Evolutionary conservation across 2,329 filamentous ascomycete species (phyloP).

Genomic region (Fusarium nygamai): DNA sequence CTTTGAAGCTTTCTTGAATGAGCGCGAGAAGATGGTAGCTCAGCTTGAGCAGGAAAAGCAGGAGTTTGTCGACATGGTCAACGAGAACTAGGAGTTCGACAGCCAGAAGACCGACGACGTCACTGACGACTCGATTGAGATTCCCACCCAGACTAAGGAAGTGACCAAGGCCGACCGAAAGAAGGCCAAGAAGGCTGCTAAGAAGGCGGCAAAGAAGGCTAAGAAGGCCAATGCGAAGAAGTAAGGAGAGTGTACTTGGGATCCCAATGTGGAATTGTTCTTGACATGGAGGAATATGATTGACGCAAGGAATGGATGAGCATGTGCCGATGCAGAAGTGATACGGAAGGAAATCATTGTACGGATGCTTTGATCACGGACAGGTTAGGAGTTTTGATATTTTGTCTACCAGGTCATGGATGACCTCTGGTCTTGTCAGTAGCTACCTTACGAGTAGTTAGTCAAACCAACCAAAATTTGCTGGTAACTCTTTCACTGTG

Average conservation of each 20-base stretch:
- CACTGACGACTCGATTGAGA: background rate
- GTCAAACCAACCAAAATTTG: background rate
- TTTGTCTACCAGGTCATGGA: background rate
- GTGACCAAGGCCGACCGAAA: background rate
- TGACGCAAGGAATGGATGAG: background rate
- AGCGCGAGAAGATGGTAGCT: background rate
- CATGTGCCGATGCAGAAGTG: fast-evolving
- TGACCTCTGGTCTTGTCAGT: no score
- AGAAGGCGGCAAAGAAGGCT: background rate
- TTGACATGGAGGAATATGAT: fast-evolving
- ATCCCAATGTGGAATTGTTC: fast-evolving
- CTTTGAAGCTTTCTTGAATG: background rate
- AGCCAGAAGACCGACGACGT: background rate
- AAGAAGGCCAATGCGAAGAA: background rate
- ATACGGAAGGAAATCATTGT: fast-evolving
- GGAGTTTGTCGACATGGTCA: background rate
- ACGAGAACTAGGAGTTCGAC: background rate
- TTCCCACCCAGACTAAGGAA: background rate
- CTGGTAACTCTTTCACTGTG: background rate
- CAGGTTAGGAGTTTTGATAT: background rate
- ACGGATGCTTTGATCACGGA: background rate
- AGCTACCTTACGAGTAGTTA: background rate
- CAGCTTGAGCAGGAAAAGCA: background rate
- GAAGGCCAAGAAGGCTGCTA: background rate
- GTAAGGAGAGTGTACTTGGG: background rate